Percentiles rank a stretch among this genome's conserved stretches.
phyloP scores from a whole-genome alignment of 352 stramenopile species.

The Globisporangium camurandrum region DNA sequence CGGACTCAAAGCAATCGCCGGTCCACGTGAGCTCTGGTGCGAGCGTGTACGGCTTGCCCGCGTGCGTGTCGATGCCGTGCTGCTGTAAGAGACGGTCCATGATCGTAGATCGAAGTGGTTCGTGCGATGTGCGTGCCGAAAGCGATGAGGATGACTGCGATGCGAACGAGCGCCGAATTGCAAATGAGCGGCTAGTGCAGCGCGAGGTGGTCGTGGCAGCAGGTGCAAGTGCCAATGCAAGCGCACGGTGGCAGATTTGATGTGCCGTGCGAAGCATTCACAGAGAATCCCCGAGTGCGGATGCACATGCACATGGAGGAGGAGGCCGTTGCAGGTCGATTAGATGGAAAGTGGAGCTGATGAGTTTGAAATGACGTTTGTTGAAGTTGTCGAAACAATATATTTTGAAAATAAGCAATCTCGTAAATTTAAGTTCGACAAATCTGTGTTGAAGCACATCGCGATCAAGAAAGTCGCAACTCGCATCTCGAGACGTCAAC shows the following conservation, averaged over 20 bases:
- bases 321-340: background rate
- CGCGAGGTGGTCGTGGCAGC: background rate
- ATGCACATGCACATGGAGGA: background rate
- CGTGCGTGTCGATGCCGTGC: constrained; percentile 1
- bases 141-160: background rate
- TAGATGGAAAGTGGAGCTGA: background rate
- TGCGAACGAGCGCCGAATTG: background rate
- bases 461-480: too few relatives aligned
- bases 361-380: background rate
- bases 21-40: constrained; percentile 65
- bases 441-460: too few relatives aligned
- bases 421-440: background rate
- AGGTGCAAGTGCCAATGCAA: background rate
- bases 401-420: background rate
- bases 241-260: background rate
- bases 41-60: constrained; percentile 36
- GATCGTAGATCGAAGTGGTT: background rate
- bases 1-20: constrained; percentile 37
- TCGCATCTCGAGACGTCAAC: too few relatives aligned
- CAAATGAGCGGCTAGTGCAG: background rate
- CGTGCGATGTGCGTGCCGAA: background rate
- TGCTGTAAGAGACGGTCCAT: constrained; percentile 20
- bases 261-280: constrained; percentile 8
- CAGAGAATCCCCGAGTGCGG: background rate
- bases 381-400: constrained; percentile 11